Conservation (phyloP, 176 grass and related monocot species). For the Triticum timopheevii region DNA sequence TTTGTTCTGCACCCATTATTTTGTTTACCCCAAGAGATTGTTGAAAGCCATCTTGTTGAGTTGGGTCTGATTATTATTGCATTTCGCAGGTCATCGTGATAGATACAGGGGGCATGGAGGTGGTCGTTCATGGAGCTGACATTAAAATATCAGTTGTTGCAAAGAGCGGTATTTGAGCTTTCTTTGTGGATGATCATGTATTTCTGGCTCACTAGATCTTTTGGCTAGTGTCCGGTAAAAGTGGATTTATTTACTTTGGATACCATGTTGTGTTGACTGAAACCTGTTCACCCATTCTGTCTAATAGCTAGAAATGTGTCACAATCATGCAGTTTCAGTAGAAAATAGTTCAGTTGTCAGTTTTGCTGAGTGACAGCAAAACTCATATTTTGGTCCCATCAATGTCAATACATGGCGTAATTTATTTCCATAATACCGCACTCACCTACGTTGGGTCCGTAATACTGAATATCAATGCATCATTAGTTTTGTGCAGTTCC, state of each 20-base stretch:
- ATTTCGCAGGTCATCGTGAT: conserved; percentile 70
- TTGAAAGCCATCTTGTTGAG: conserved; percentile 20
- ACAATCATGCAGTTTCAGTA: conserved; percentile 28
- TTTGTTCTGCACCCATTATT: background rate
- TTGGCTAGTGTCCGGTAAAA: conserved; percentile 32
- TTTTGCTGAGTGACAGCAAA: background rate
- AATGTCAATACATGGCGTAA: background rate
- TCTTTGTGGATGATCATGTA: conserved; percentile 42
- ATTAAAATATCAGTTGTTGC: conserved; percentile 7
- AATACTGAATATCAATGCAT: background rate
- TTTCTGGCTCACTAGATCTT: conserved; percentile 32
- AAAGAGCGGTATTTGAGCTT: conserved; percentile 15
- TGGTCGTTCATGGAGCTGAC: conserved; percentile 66
- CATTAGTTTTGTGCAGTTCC: background rate
- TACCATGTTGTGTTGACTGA: background rate
- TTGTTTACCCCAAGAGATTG: background rate
- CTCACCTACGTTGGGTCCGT: background rate
- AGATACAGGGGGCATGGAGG: conserved; percentile 67
- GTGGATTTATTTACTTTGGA: conserved; percentile 31
- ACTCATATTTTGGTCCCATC: background rate
- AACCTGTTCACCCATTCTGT: conserved; percentile 22
- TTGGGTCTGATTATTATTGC: conserved; percentile 22
- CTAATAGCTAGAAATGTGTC: conserved; percentile 21
- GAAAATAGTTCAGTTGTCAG: background rate
- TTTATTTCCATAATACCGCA: background rate